phyloP scores from a whole-genome alignment of 768 basidiomycete species.

The Epithele typhae region DNA sequence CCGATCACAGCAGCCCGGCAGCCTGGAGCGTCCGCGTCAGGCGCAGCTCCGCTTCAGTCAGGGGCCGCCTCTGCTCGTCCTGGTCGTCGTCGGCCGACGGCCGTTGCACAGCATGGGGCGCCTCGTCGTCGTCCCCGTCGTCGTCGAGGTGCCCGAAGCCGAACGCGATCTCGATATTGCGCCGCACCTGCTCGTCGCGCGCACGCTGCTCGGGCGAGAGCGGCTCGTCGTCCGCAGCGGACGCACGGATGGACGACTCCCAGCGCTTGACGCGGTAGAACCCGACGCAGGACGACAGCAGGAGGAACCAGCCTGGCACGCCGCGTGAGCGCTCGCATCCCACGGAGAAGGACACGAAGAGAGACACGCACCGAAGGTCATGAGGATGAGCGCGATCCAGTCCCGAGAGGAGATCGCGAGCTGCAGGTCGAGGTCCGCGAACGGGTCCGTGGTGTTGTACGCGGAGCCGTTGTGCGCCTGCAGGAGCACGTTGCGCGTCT shows the following conservation, averaged over 20 bases:
- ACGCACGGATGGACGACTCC: constrained; percentile 64
- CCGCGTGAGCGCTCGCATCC: not conserved
- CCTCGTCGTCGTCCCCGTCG: constrained; percentile 23
- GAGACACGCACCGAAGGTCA: constrained; percentile 65
- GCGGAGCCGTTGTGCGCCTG: constrained; percentile 16
- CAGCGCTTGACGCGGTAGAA: constrained; percentile 85
- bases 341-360: not conserved
- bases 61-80: constrained; percentile 3
- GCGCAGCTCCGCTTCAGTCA: constrained; percentile 20
- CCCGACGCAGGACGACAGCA: constrained; percentile 77
- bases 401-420: constrained; percentile 58
- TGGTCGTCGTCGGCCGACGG: constrained; percentile 8
- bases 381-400: constrained; percentile 89
- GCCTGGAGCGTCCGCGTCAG: constrained; percentile 21
- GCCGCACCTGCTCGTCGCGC: constrained; percentile 46
- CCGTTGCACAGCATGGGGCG: too few species aligned
- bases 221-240: constrained; percentile 27
- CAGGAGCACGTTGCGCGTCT: constrained; percentile 14
- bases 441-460: constrained; percentile 14
- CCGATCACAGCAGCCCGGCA: constrained; percentile 21
- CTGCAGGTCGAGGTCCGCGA: constrained; percentile 11
- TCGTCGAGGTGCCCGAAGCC: constrained; percentile 33
- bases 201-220: constrained; percentile 44
- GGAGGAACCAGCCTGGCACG: constrained; percentile 78
- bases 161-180: constrained; percentile 49